Base-by-base conservation (phyloP, 306 rosid genomes). In the Citrullus colocynthis region DNA sequence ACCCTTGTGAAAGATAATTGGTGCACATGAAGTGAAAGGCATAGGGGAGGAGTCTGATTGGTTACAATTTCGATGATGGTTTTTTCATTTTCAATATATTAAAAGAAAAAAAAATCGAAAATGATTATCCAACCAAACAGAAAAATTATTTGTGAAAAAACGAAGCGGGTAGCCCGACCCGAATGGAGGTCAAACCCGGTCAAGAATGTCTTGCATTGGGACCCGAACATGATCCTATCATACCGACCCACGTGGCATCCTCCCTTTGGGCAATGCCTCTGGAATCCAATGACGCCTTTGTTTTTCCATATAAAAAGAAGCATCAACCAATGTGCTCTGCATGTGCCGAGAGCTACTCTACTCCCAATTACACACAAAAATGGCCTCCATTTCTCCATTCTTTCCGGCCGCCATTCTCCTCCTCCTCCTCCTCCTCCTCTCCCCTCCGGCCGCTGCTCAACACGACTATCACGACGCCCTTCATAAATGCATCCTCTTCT, bases 401-500 rank as follows among this genome's bases (percentile, higher is more conserved):
- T 69, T 87, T 83, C 85, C 80, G 86, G 2, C 78, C 78, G 52
- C 88, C 77, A 74, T 89, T 54, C 83, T 87, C 52, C 75, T 89
- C 6, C 85, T 87, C 51, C 74, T 90, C 6, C 84, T 87, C 75
- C 79, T 85, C 48, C 80, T 81, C 48, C 69, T 66, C 59, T 52
- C 77, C 7, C 87, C 20, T 1, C 79, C 87, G 5, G 69, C 9
- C 70, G 1, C 84, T 57, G 83, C 86, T 37, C 78, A 71, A 70
- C 97, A 92, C 49, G 84, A 95, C 90, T 95, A 95, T 86, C 79
- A 57, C 58, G 96, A 92, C 60, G 97, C 99, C 39, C 92, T 95
- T 74, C 87, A 77, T 37, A 95, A 95, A 83, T 85, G 97, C 88
- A 92, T 95, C 30, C 97, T 95, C 85, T 95, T 92, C 88, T 95